A percentile compares a stretch with the other conserved stretches of the same genome.
These are phyloP conservation scores for Aspergillus aculeatus DNA, from an alignment of 2,329 filamentous ascomycete species.

Conservation along the genomic window DNA sequence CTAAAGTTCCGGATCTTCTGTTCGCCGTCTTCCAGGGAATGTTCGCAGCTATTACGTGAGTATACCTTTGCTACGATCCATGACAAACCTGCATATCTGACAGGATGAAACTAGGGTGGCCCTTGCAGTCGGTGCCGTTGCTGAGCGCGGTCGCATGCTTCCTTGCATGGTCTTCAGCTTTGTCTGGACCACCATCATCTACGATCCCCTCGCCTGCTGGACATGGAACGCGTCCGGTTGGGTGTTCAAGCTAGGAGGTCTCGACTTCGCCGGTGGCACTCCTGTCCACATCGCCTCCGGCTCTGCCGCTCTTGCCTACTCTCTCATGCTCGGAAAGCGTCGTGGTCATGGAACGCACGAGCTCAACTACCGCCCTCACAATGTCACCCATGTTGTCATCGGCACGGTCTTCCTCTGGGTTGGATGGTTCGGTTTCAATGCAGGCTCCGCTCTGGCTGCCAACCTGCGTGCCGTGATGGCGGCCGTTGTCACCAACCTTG, in stretches of 20 bases:
- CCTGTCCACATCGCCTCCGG: slow-evolving; percentile 87
- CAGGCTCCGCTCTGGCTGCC: slow-evolving; percentile 75
- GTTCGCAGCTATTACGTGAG: slow-evolving; percentile 76
- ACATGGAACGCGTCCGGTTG: slow-evolving; percentile 85
- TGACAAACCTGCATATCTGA: slow-evolving; percentile 9
- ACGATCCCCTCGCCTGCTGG: slow-evolving; percentile 93
- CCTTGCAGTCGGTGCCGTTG: slow-evolving; percentile 78
- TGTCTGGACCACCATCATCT: slow-evolving; percentile 84
- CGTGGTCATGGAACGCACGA: slow-evolving; percentile 82
- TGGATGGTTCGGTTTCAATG: slow-evolving; percentile 95
- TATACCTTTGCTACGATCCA: slow-evolving; percentile 14
- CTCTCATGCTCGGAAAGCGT: slow-evolving; percentile 84
- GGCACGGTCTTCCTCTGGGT: slow-evolving; percentile 94
- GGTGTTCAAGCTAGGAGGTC: slow-evolving; percentile 73
- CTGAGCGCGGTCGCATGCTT: slow-evolving; percentile 83
- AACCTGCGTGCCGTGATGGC: slow-evolving; percentile 86
- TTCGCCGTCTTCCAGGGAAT: slow-evolving; percentile 70
- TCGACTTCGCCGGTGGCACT: slow-evolving; percentile 87
- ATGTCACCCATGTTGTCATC: slow-evolving; percentile 87
- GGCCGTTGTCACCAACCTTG: slow-evolving; percentile 79
- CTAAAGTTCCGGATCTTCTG: slow-evolving; percentile 74
- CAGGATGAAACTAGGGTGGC: slow-evolving; percentile 59
- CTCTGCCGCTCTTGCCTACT: slow-evolving; percentile 80
- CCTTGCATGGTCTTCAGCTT: slow-evolving; percentile 92
- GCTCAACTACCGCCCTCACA: slow-evolving; percentile 88